These are phyloP conservation scores for Pleurotus eryngii DNA, from an alignment of 768 basidiomycete species.

Conservation along the genomic window DNA sequence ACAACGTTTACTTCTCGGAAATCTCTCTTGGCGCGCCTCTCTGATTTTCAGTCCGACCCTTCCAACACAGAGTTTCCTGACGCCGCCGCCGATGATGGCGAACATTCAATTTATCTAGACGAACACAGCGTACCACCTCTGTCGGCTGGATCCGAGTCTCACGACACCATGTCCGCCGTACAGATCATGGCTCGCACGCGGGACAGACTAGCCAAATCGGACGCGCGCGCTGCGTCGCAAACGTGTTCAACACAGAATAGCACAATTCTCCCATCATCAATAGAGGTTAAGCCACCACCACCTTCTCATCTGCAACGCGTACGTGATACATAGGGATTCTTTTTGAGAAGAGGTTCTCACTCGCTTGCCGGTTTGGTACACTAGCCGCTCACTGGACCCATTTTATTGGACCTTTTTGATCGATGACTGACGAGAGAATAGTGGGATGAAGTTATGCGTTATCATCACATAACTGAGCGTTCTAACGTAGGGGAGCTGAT, in stretches of 20 bases:
- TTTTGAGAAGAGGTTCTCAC: background rate
- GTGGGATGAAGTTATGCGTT: conserved; percentile 1
- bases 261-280: conserved; percentile 2
- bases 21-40: conserved; percentile 25
- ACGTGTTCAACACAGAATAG: background rate
- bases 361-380: background rate
- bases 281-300: background rate
- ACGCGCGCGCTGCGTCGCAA: background rate
- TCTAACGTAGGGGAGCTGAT: no score
- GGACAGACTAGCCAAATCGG: conserved; percentile 15
- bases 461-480: no score
- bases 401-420: no score
- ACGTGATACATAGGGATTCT: background rate
- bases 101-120: background rate
- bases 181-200: conserved; percentile 19
- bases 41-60: conserved; percentile 12
- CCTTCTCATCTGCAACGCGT: background rate
- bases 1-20: background rate
- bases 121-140: conserved; percentile 1
- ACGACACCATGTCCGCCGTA: background rate
- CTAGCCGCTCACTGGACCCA: background rate
- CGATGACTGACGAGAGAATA: conserved; percentile 4
- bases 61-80: background rate
- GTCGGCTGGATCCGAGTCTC: conserved; percentile 15
- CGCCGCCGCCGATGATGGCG: background rate